Evolutionary conservation across 108 stramenopile genomes (phyloP), one percentile per base, ranked within the genome.

Genomic region (Epithemia pelagica): DNA sequence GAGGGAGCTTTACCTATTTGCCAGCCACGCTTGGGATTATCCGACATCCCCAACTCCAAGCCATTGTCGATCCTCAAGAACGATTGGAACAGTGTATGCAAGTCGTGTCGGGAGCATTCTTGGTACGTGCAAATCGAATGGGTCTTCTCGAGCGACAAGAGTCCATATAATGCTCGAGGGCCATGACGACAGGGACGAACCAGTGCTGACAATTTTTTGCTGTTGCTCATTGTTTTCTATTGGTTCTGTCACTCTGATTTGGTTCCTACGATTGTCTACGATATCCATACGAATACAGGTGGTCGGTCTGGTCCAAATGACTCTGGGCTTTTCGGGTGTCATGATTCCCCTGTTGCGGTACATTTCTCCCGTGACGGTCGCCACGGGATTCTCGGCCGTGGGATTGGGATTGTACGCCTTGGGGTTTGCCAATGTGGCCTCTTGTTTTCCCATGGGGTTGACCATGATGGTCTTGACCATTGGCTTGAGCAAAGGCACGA

Each of bases 11-110:
- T 46, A n/a, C 64, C 2, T 75, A 70, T 37, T 52, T 75, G 15
- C 69, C 74, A 33, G 29, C 74, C 2, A 61, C 69, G 15, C 69
- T 75, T 31, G 29, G 33, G 30, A 70, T 75, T 51, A 70, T 75
- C 52, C 53, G 53, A 51, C 62, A 75, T 65, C 55, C 62, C 0
- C 52, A 58, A 27, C 52, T 75, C 24, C 69, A 70, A 65, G 63
- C 69, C 31, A 70, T 75, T 33, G 64, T 51, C 37, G 64, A 70
- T 65, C 33, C 30, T 3, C 27, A 33, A 5, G 68, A 75, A 27
- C 55, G 74, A 46, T 75, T 75, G 53, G 58, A 65, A 32, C 28
- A 52, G 46, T 70, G 68, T 25, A 75, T 75, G 68, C 74, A 67
- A 15, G 56, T 57, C 52, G 59, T 75, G 30, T 67, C 68, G 55